phyloP scores from a whole-genome alignment of 345 rosid species.

The Aethionema arabicum region DNA sequence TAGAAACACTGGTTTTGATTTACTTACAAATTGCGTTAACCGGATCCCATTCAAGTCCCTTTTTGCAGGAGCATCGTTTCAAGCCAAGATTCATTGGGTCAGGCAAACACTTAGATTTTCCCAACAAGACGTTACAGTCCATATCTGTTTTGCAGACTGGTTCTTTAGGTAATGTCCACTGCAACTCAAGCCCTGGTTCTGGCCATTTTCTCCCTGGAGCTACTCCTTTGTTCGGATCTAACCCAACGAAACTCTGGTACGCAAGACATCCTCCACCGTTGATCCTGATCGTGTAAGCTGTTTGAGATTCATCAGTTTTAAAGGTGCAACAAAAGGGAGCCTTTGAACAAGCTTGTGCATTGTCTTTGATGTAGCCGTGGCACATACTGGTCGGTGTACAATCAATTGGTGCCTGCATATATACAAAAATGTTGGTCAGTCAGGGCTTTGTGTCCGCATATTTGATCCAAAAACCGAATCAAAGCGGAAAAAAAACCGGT shows the following conservation, averaged over 20 bases:
- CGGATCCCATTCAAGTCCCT: constrained; percentile 58
- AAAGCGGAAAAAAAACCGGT: no score
- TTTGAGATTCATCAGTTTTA: constrained; percentile 43
- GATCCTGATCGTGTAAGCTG: constrained; percentile 39
- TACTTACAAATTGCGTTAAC: constrained; percentile 49
- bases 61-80: constrained; percentile 49
- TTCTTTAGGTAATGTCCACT: constrained; percentile 59
- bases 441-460: no score
- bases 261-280: constrained; percentile 48
- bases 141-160: constrained; percentile 44
- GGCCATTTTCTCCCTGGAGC: constrained; percentile 37
- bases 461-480: no score
- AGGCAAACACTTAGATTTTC: constrained; percentile 46
- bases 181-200: constrained; percentile 53
- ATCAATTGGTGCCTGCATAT: constrained; percentile 35
- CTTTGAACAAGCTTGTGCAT: constrained; percentile 36
- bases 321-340: constrained; percentile 50
- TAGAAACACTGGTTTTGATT: background rate
- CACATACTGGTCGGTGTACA: constrained; percentile 49
- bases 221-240: constrained; percentile 32
- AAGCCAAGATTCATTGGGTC: constrained; percentile 34
- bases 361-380: constrained; percentile 46
- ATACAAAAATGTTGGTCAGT: constrained; percentile 34
- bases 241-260: constrained; percentile 41
- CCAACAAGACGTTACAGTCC: constrained; percentile 49